These are phyloP conservation scores for Neocatenulostroma microsporum DNA, from an alignment of 2,329 filamentous ascomycete species.

Conservation along the genomic window DNA sequence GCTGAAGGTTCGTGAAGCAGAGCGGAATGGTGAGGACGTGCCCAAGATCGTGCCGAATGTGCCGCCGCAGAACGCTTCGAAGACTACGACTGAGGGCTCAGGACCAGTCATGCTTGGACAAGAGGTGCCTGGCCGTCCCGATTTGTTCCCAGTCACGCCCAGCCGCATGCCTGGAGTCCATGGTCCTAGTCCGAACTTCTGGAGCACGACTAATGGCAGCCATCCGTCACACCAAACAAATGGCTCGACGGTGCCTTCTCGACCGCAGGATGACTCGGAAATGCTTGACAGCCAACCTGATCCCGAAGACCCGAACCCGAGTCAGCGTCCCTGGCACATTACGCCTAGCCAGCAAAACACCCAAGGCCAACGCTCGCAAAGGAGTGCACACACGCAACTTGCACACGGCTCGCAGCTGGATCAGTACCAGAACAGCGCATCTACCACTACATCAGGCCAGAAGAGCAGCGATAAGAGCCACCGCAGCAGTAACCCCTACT, in stretches of 20 bases:
- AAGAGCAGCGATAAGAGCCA: slow-evolving; percentile 65
- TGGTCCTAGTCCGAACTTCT: slow-evolving; percentile 50
- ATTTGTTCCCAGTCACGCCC: slow-evolving; percentile 37
- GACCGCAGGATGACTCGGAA: slow-evolving; percentile 34
- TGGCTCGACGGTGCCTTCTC: slow-evolving; percentile 34
- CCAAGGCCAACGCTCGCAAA: slow-evolving; percentile 56
- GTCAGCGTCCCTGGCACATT: slow-evolving; percentile 15
- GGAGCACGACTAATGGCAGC: slow-evolving; percentile 34
- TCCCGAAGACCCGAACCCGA: slow-evolving; percentile 17
- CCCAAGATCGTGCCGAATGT: slow-evolving; percentile 34
- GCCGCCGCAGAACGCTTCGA: slow-evolving; percentile 33
- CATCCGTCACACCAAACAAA: slow-evolving; percentile 32
- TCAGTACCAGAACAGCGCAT: slow-evolving; percentile 75
- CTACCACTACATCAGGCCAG: slow-evolving; percentile 76
- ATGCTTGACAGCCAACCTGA: slow-evolving; percentile 38
- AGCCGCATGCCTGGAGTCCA: slow-evolving; percentile 47
- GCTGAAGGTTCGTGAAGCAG: slow-evolving; percentile 51
- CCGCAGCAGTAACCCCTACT: slow-evolving; percentile 48
- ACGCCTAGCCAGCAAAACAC: slow-evolving; percentile 28
- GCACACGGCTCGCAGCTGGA: slow-evolving; percentile 49
- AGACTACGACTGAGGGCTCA: slow-evolving; percentile 35
- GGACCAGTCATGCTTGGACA: slow-evolving; percentile 54
- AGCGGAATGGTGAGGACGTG: slow-evolving; percentile 50
- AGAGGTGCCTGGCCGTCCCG: slow-evolving; percentile 47
- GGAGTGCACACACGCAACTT: slow-evolving; percentile 54